These are phyloP conservation scores for Achlya hypogyna DNA, from an alignment of 352 stramenopile genomes.

Conservation along the genomic window DNA sequence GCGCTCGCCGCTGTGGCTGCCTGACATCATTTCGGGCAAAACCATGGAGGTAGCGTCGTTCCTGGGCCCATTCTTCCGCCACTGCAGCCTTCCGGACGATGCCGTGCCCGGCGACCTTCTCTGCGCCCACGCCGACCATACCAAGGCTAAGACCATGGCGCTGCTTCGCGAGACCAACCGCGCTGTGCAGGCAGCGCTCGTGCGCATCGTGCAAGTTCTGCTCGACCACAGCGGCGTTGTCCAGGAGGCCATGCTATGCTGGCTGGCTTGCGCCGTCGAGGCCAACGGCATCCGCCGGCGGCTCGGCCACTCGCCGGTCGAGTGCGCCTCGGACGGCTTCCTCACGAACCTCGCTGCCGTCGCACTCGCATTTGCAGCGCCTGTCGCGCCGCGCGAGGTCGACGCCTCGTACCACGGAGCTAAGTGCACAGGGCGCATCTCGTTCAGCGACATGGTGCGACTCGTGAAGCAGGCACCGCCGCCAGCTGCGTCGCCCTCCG, in stretches of 20 bases:
- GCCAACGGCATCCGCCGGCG: slow-evolving; percentile 38
- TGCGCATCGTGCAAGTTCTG: slow-evolving; percentile 30
- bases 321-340: slow-evolving; percentile 41
- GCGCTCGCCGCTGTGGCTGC: not conserved
- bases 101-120: slow-evolving; percentile 3
- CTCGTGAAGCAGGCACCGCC: slow-evolving; percentile 28
- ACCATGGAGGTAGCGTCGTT: slow-evolving; percentile 43
- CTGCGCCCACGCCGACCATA: slow-evolving; percentile 23
- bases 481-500: slow-evolving; percentile 17
- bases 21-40: slow-evolving; percentile 29
- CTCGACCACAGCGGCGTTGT: slow-evolving; percentile 41
- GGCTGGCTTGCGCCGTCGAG: slow-evolving; percentile 38
- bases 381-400: slow-evolving; percentile 26
- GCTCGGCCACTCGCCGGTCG: slow-evolving; percentile 31
- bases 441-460: slow-evolving; percentile 21
- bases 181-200: slow-evolving; percentile 26
- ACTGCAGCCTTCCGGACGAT: slow-evolving; percentile 56
- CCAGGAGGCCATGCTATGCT: slow-evolving; percentile 48
- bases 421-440: slow-evolving; percentile 18
- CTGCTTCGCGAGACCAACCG: slow-evolving; percentile 18
- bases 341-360: slow-evolving; percentile 54
- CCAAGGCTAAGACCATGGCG: slow-evolving; percentile 27
- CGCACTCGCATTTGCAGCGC: slow-evolving; percentile 30
- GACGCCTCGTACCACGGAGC: slow-evolving; percentile 47
- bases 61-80: slow-evolving; percentile 53